Conservation (phyloP, 75 land plant species). For the Azolla pinnata region DNA sequence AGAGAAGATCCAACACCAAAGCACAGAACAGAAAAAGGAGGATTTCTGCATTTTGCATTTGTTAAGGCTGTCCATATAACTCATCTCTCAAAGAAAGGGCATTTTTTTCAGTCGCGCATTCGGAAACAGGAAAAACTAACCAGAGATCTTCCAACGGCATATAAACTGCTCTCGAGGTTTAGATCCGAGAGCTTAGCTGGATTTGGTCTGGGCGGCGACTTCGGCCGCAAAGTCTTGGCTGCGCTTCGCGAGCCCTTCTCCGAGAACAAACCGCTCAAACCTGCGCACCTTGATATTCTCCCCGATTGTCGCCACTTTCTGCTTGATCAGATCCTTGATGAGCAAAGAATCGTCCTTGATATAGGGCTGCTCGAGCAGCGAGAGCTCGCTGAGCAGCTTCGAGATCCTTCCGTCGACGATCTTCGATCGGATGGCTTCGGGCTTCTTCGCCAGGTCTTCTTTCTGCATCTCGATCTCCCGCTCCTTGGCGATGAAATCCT, state of each 20-base stretch:
- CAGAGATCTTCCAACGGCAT: too few species aligned
- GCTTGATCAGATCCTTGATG: conserved; percentile 72
- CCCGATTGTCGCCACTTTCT: conserved; percentile 80
- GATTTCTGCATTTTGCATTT: too few species aligned
- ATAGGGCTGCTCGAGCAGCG: conserved; percentile 83
- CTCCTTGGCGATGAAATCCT: conserved; percentile 65
- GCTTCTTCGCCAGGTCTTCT: conserved; percentile 80
- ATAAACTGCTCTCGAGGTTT: too few species aligned
- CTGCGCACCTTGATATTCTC: conserved; percentile 91
- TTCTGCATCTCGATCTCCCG: conserved; percentile 79
- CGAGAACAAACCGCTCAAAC: conserved; percentile 81
- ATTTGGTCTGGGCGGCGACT: conserved; percentile 82
- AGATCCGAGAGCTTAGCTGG: conserved; percentile 3
- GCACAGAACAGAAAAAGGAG: too few species aligned
- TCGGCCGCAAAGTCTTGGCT: conserved; percentile 91
- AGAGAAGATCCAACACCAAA: too few species aligned
- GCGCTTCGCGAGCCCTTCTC: conserved; percentile 91
- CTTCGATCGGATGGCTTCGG: conserved; percentile 73
- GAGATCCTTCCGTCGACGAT: conserved; percentile 87
- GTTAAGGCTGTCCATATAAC: too few species aligned
- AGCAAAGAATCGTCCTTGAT: conserved; percentile 76
- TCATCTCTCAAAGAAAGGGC: too few species aligned
- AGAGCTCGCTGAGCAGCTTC: conserved; percentile 69
- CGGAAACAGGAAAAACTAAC: too few species aligned
- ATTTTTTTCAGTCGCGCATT: too few species aligned